Conservation (phyloP, 2,329 filamentous ascomycete species). For the Atkinsonella texensis region DNA sequence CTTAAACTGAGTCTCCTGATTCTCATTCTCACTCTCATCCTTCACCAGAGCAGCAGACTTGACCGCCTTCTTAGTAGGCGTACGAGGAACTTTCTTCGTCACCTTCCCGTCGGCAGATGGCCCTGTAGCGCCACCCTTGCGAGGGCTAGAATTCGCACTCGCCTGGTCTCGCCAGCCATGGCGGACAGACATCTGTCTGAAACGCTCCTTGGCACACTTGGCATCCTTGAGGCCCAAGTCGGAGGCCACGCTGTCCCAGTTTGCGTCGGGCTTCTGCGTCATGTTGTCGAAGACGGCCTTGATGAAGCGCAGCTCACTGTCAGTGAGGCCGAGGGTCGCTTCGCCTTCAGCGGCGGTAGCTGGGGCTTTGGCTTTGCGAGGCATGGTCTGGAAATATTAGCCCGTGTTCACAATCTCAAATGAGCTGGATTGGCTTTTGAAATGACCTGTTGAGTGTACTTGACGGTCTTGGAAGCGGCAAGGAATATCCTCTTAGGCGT, state of each 20-base stretch:
- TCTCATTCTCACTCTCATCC: constrained; percentile 9
- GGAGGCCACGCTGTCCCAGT: constrained; percentile 28
- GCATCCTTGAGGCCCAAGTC: constrained; percentile 26
- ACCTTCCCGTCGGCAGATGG: constrained; percentile 15
- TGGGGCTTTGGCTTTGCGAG: constrained; percentile 3
- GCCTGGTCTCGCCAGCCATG: constrained; percentile 25
- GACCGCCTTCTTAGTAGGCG: constrained; percentile 18
- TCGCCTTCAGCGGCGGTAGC: constrained; percentile 10
- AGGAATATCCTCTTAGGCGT: too few relatives aligned
- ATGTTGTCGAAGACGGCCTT: constrained; percentile 31
- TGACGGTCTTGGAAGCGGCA: too few relatives aligned
- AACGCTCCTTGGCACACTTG: constrained; percentile 30
- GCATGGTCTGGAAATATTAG: neutral
- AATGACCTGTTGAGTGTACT: too few relatives aligned
- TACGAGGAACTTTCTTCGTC: constrained; percentile 18
- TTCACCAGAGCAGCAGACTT: constrained; percentile 11
- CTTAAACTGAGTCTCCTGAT: constrained; percentile 1
- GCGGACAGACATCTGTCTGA: constrained; percentile 27
- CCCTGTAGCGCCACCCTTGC: constrained; percentile 15
- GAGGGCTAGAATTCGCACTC: constrained; percentile 11
- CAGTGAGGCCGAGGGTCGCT: constrained; percentile 17
- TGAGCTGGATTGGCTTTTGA: too few relatives aligned
- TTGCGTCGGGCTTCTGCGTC: constrained; percentile 26
- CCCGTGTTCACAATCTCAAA: too few relatives aligned
- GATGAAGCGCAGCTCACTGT: constrained; percentile 26